phyloP scores from a whole-genome alignment of 2,329 filamentous ascomycete genomes.

The Aspergillus melleus region DNA sequence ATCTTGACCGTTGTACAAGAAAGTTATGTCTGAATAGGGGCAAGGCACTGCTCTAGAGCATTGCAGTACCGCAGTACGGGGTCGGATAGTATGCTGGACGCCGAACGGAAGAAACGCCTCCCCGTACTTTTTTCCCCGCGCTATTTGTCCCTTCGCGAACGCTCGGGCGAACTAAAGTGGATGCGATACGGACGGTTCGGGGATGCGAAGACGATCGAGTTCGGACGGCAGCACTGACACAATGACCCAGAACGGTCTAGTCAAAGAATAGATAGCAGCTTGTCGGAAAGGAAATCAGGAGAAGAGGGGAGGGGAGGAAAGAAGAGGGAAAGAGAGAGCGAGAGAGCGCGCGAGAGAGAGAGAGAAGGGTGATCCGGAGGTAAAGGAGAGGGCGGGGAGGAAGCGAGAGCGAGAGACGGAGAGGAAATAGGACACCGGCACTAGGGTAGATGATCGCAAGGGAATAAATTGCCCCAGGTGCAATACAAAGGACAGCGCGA shows the following conservation, averaged over 20 bases:
- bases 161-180: neutral
- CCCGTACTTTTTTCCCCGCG: constrained; percentile 15
- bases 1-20: constrained; percentile 24
- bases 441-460: neutral
- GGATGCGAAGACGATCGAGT: neutral
- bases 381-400: neutral
- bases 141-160: neutral
- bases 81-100: neutral
- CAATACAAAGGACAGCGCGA: constrained; percentile 11
- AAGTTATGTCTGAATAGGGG: constrained; percentile 1
- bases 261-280: neutral
- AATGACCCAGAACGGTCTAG: neutral
- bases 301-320: neutral
- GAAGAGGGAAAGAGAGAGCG: neutral
- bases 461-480: neutral
- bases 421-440: neutral
- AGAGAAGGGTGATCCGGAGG: neutral
- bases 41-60: constrained; percentile 29
- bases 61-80: constrained; percentile 22
- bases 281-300: neutral
- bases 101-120: neutral
- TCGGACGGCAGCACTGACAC: neutral
- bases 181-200: neutral
- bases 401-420: neutral
- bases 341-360: neutral